Conservation (phyloP, 169 alveolate genomes). For the Miamiensis avidus region DNA sequence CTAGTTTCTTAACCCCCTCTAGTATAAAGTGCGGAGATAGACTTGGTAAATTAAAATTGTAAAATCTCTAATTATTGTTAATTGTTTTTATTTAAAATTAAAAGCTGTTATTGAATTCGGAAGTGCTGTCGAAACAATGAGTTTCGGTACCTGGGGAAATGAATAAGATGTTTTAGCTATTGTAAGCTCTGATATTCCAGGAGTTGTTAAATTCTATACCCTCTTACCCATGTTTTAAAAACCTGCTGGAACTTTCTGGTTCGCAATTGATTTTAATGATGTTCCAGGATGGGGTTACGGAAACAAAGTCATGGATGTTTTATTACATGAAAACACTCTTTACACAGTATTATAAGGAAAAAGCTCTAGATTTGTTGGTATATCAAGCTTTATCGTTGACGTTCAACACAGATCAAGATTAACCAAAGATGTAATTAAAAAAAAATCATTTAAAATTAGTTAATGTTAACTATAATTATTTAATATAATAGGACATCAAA, state of each 20-base stretch:
- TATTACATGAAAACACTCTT: background rate
- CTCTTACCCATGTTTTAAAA: no score
- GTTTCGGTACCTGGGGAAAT: background rate
- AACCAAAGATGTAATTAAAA: background rate
- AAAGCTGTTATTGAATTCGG: background rate
- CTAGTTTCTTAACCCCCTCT: background rate
- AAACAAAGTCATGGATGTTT: background rate
- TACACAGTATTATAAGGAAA: background rate
- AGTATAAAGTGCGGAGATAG: background rate
- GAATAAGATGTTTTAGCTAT: background rate
- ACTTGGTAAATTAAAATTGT: background rate
- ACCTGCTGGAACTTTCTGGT: background rate
- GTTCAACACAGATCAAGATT: background rate
- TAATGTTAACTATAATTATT: no score
- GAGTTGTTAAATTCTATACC: background rate
- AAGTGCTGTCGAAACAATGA: background rate
- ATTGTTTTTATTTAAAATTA: no score
- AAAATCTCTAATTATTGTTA: no score
- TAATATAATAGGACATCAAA: background rate
- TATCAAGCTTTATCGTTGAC: background rate
- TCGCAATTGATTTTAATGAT: background rate
- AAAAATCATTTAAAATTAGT: no score
- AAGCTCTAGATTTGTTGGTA: background rate
- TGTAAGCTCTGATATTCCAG: background rate
- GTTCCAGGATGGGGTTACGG: background rate